Conservation (phyloP, 495 filamentous ascomycete genomes). For the Penicillium riverlandense region DNA sequence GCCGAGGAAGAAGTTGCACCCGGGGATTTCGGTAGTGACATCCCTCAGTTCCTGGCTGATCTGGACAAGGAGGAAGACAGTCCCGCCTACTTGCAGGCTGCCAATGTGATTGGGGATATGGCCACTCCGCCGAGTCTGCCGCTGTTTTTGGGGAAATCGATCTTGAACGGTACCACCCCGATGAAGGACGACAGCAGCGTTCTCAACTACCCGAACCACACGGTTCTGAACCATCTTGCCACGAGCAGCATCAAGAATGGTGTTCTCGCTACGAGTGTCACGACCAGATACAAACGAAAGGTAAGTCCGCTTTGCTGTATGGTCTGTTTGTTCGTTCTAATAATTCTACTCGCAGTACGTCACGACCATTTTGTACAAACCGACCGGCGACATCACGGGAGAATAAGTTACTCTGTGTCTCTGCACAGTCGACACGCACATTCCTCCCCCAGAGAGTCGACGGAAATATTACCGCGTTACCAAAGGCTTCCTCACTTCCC, state of each 20-base stretch:
- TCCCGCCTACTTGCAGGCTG: conserved; percentile 59
- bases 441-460: no score
- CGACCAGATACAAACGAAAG: conserved; percentile 94
- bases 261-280: conserved; percentile 92
- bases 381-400: conserved; percentile 47
- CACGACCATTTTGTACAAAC: conserved; percentile 96
- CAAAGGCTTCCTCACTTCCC: no score
- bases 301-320: conserved; percentile 36
- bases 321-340: background rate
- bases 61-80: conserved; percentile 77
- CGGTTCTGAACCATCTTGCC: conserved; percentile 93
- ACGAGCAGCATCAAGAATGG: conserved; percentile 97
- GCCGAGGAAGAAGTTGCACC: conserved; percentile 40
- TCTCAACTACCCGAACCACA: conserved; percentile 91
- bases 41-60: conserved; percentile 81
- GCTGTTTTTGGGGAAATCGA: conserved; percentile 88
- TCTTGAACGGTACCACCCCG: conserved; percentile 79
- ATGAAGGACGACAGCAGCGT: conserved; percentile 99
- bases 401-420: conserved; percentile 13
- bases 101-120: conserved; percentile 62
- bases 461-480: no score
- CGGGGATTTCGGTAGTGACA: conserved; percentile 46
- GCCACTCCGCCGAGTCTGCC: conserved; percentile 80
- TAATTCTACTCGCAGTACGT: conserved; percentile 61
- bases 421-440: background rate